Evolutionary conservation across 352 stramenopile genomes (phyloP).

Genomic region (Globisporangium nunn): DNA sequence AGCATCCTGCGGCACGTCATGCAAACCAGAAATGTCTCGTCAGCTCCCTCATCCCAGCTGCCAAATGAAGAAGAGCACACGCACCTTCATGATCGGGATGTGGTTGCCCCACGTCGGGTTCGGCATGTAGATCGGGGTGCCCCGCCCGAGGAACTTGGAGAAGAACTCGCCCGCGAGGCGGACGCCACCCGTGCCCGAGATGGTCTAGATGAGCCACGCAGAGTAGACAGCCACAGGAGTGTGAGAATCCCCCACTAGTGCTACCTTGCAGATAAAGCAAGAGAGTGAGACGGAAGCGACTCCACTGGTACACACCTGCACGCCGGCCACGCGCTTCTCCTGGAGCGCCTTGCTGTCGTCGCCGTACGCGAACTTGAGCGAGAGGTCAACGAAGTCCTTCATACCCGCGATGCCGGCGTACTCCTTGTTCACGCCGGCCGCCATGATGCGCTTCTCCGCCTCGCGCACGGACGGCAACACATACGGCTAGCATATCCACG

Average conservation of each 20-base stretch:
- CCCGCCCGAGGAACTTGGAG: slow-evolving; percentile 79
- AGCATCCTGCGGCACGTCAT: slow-evolving; percentile 31
- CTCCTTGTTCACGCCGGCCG: slow-evolving; percentile 94
- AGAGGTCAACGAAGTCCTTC: slow-evolving; percentile 94
- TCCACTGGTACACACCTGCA: slow-evolving; percentile 54
- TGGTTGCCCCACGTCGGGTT: slow-evolving; percentile 99
- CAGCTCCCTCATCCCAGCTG: not conserved
- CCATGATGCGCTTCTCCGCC: slow-evolving; percentile 93
- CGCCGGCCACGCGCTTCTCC: slow-evolving; percentile 90
- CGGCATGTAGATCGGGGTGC: slow-evolving; percentile 94
- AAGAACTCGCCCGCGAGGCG: slow-evolving; percentile 96
- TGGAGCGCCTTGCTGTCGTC: slow-evolving; percentile 89
- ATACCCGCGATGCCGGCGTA: slow-evolving; percentile 96
- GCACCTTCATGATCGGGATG: slow-evolving; percentile 87
- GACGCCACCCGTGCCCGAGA: slow-evolving; percentile 97
- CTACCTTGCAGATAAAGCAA: not conserved
- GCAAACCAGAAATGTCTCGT: not conserved
- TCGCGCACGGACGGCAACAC: slow-evolving; percentile 96
- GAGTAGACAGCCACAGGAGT: not conserved
- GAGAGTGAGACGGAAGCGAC: not conserved
- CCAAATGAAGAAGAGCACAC: not conserved
- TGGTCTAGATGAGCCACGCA: slow-evolving; percentile 56
- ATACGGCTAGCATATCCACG: slow-evolving; percentile 68
- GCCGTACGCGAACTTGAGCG: slow-evolving; percentile 96
- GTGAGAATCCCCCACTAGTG: not conserved